phyloP scores from a whole-genome alignment of 106 monocot species.

The Apostasia ramifera region DNA sequence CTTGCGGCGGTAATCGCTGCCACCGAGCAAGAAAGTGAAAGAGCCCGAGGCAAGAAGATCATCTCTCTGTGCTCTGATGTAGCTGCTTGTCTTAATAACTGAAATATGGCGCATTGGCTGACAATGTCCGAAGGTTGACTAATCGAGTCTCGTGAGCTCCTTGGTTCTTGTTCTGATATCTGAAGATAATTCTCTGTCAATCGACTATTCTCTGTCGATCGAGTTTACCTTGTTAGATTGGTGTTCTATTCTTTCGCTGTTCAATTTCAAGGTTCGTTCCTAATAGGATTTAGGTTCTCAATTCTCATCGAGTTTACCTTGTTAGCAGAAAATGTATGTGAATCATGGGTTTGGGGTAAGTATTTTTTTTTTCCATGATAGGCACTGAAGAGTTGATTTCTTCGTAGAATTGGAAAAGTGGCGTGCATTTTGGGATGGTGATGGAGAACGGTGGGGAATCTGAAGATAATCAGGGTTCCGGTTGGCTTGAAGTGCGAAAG shows the following conservation, averaged over 20 bases:
- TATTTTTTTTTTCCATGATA: background rate
- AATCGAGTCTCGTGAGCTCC: too few relatives aligned
- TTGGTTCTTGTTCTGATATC: too few relatives aligned
- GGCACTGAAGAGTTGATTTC: background rate
- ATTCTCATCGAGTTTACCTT: background rate
- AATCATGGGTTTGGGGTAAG: background rate
- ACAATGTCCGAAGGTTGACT: too few relatives aligned
- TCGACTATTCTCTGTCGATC: background rate
- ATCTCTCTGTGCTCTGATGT: too few relatives aligned
- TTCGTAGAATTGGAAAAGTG: background rate
- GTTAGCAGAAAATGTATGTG: background rate
- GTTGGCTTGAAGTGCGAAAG: slow-evolving; percentile 92
- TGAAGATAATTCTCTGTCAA: too few relatives aligned
- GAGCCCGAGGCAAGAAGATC: too few relatives aligned
- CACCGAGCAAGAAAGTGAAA: too few relatives aligned
- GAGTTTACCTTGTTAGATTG: background rate
- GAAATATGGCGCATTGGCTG: too few relatives aligned
- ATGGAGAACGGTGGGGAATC: slow-evolving; percentile 42
- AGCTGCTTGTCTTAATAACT: too few relatives aligned
- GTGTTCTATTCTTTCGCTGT: background rate
- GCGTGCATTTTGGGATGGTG: slow-evolving; percentile 3
- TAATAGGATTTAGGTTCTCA: too few relatives aligned
- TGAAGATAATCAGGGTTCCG: slow-evolving; percentile 59
- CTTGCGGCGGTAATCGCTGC: too few relatives aligned
- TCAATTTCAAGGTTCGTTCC: background rate